Percentiles rank a stretch among this genome's conserved stretches.
Conservation (phyloP, 2,329 filamentous ascomycete genomes). For the Clonostachys byssicola region DNA sequence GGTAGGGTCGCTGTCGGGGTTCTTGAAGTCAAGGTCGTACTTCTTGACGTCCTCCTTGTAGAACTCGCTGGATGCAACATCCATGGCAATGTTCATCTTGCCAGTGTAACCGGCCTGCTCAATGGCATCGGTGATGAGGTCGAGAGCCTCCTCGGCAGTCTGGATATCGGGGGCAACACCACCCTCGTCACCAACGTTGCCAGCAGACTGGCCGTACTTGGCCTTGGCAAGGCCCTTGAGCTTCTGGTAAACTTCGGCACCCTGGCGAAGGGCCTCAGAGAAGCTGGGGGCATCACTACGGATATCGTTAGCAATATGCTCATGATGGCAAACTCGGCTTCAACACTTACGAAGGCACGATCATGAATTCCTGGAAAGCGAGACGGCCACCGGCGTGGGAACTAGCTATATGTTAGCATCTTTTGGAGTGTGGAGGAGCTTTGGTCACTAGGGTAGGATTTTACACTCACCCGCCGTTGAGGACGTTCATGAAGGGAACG, state of each 20-base stretch:
- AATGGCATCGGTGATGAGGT: conserved; percentile 92
- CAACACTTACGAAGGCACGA: conserved; percentile 67
- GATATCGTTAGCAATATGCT: conserved; percentile 1
- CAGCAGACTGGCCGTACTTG: conserved; percentile 98
- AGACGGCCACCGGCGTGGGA: conserved; percentile 97
- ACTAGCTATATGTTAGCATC: conserved; percentile 30
- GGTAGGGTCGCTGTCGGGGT: conserved; percentile 89
- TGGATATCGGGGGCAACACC: conserved; percentile 99
- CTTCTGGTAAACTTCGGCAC: conserved; percentile 96
- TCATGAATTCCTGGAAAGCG: conserved; percentile 97
- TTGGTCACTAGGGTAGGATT: neutral
- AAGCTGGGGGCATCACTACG: conserved; percentile 77
- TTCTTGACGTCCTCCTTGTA: conserved; percentile 98
- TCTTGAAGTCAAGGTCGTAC: conserved; percentile 99
- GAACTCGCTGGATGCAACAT: conserved; percentile 98
- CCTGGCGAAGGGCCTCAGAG: conserved; percentile 93
- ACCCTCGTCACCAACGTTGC: conserved; percentile 99
- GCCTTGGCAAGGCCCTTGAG: conserved; percentile 97
- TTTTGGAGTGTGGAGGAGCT: neutral
- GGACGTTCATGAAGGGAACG: conserved; percentile 90
- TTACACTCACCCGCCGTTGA: conserved; percentile 63
- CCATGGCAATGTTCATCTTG: conserved; percentile 97
- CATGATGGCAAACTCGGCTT: neutral
- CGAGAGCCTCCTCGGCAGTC: conserved; percentile 91
- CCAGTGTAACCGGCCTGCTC: conserved; percentile 94